phyloP scores from a whole-genome alignment of 2,329 filamentous ascomycete genomes.

The Pyrenophora tritici-repentis region DNA sequence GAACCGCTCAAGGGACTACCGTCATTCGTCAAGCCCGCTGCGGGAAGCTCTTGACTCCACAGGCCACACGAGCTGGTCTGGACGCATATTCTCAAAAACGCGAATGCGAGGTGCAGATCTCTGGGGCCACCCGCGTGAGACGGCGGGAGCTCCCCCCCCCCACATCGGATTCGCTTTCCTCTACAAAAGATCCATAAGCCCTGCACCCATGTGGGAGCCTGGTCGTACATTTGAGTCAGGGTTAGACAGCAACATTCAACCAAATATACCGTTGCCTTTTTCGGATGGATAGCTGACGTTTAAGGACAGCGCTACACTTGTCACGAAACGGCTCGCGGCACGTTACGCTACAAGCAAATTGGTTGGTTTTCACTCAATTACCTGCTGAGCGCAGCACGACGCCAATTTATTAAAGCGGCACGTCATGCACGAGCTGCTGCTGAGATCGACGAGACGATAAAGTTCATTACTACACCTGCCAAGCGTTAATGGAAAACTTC shows the following conservation, averaged over 20 bases:
- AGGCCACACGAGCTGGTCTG: not conserved
- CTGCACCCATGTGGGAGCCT: not conserved
- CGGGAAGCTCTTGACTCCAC: not conserved
- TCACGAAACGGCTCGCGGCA: constrained; percentile 11
- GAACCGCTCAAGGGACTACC: not conserved
- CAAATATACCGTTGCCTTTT: not conserved
- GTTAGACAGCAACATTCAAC: not conserved
- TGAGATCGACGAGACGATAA: not conserved
- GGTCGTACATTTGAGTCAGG: not conserved
- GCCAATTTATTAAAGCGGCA: constrained; percentile 6
- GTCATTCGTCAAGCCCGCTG: not conserved
- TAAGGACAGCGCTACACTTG: not conserved
- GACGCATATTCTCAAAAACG: constrained; percentile 2
- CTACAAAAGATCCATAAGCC: not conserved
- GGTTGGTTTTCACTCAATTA: not conserved
- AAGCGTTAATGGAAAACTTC: constrained; percentile 2
- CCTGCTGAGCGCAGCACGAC: not conserved
- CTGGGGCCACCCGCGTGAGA: constrained; percentile 11
- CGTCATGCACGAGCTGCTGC: not conserved
- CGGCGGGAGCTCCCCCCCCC: constrained; percentile 4
- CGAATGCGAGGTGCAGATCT: constrained; percentile 9
- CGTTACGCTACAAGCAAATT: constrained; percentile 1
- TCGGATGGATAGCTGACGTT: not conserved
- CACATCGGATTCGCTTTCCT: constrained; percentile 1
- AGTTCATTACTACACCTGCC: constrained; percentile 4